Evolutionary conservation across 306 rosid genomes (phyloP).

Genomic region (Dryas drummondii): DNA sequence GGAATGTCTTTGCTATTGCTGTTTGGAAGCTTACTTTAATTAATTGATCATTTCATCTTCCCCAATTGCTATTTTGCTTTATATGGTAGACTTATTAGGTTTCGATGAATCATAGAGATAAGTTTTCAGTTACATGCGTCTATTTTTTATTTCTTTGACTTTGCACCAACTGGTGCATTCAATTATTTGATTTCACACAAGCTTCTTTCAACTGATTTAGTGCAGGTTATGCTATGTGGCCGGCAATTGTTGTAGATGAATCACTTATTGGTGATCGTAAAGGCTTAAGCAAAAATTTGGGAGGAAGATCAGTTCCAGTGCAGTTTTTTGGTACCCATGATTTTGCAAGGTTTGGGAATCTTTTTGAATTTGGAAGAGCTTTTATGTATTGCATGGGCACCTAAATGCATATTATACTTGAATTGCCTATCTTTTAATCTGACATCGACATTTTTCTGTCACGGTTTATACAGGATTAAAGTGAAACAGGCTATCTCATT

Average conservation of each 20-base stretch:
- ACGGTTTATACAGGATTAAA: slow-evolving; percentile 61
- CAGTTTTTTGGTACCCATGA: slow-evolving; percentile 98
- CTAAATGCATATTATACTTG: not conserved
- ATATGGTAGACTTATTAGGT: not conserved
- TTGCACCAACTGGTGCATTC: not conserved
- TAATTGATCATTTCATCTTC: not conserved
- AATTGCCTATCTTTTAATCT: slow-evolving; percentile 14
- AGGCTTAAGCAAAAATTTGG: slow-evolving; percentile 61
- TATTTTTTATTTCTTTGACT: slow-evolving; percentile 21
- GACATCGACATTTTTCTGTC: slow-evolving; percentile 7
- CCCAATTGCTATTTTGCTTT: not conserved
- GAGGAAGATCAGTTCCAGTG: slow-evolving; percentile 85
- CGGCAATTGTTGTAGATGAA: slow-evolving; percentile 93
- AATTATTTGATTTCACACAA: slow-evolving; percentile 1
- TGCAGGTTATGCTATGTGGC: slow-evolving; percentile 99
- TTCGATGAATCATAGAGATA: not conserved
- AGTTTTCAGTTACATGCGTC: not conserved
- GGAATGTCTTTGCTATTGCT: not conserved
- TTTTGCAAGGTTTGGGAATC: slow-evolving; percentile 79
- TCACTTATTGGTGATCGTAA: slow-evolving; percentile 75
- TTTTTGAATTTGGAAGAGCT: slow-evolving; percentile 29
- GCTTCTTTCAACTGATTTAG: slow-evolving; percentile 32
- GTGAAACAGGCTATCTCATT: slow-evolving; percentile 79
- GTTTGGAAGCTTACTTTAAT: too few species aligned
- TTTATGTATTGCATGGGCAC: slow-evolving; percentile 8